Conservation (phyloP, 2,329 filamentous ascomycete genomes). For the Ophiosphaerella korrae region DNA sequence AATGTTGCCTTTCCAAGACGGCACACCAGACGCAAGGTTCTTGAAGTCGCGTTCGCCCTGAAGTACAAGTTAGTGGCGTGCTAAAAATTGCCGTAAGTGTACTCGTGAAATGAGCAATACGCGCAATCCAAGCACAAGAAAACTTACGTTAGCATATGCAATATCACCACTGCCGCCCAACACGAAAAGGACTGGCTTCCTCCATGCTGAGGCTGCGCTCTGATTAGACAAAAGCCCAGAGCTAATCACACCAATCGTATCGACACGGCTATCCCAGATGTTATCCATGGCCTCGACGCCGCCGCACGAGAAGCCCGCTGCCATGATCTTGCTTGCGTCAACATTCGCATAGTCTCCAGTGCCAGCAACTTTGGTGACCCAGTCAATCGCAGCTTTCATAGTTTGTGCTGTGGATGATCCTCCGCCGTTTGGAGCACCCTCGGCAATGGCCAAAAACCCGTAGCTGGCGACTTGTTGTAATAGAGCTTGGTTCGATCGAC, state of each 20-base stretch:
- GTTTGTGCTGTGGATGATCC: conserved; percentile 10
- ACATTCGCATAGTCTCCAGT: conserved; percentile 23
- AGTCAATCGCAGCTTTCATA: conserved; percentile 22
- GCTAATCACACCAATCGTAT: conserved; percentile 18
- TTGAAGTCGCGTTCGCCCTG: conserved; percentile 26
- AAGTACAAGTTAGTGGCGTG: background rate
- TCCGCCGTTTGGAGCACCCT: conserved; percentile 14
- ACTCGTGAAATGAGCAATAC: too few species aligned
- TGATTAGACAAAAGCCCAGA: conserved; percentile 18
- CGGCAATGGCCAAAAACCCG: conserved; percentile 25
- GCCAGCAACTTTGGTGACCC: conserved; percentile 15
- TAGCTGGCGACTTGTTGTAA: conserved; percentile 24
- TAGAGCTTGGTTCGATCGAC: conserved; percentile 13
- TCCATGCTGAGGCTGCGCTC: conserved; percentile 9
- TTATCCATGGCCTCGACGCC: conserved; percentile 19
- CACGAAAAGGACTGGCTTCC: conserved; percentile 21
- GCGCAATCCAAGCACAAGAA: background rate
- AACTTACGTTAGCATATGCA: conserved; percentile 24
- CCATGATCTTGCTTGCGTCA: conserved; percentile 21
- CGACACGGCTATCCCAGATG: conserved; percentile 17
- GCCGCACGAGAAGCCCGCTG: conserved; percentile 21
- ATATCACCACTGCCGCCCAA: conserved; percentile 22
- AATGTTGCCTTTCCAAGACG: conserved; percentile 28
- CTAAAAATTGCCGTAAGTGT: too few species aligned
- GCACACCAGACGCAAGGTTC: conserved; percentile 13